Evolutionary conservation across 2,329 filamentous ascomycete species (phyloP).

Genomic region (Colletotrichum sp.): DNA sequence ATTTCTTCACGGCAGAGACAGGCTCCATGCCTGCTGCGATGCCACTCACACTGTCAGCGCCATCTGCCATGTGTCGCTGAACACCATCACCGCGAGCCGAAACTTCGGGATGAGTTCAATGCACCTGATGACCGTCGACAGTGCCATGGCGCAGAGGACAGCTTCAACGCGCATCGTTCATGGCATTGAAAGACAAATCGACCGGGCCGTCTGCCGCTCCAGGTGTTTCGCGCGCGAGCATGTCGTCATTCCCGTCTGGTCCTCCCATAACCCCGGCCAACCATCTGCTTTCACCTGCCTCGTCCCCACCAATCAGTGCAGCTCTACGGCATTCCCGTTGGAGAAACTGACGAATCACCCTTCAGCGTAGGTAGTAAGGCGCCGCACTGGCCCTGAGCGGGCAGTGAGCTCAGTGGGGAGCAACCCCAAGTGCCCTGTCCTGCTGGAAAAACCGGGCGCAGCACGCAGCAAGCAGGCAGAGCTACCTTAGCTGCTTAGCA

Average conservation of each 20-base stretch:
- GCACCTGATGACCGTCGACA: not conserved
- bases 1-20: not conserved
- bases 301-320: not conserved
- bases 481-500: not conserved
- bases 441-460: constrained; percentile 14
- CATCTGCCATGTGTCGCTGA: not conserved
- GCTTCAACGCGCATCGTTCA: not conserved
- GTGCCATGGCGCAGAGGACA: not conserved
- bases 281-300: not conserved
- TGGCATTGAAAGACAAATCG: not conserved
- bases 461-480: not conserved
- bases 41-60: not conserved
- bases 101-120: not conserved
- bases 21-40: not conserved
- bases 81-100: not conserved
- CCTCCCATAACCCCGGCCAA: not conserved
- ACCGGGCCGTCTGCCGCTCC: not conserved
- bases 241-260: constrained; percentile 6
- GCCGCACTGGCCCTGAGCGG: not conserved
- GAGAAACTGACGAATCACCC: not conserved
- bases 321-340: not conserved
- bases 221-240: not conserved
- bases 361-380: not conserved
- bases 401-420: not conserved
- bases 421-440: not conserved